Evolutionary conservation across 1,284 basidiomycete genomes (phyloP), one percentile per base, ranked within the genome.

Genomic region (Apiotrichum gracile): DNA sequence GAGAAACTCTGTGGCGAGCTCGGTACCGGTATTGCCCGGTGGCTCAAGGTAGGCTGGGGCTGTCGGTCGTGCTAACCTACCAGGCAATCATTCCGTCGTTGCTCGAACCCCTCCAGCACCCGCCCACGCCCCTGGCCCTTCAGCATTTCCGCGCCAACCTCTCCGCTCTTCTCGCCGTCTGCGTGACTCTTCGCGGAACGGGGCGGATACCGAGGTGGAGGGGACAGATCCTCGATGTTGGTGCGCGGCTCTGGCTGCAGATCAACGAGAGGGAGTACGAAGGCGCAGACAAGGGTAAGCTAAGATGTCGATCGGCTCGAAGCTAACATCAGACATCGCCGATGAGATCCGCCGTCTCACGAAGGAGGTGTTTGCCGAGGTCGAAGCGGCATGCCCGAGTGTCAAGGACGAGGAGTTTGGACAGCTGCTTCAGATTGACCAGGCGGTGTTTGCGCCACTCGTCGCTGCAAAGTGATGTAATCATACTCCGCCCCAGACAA

Each of bases 71-170:
- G 35, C 10, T 5, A 47, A 37, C 53, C 19, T 54, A 34, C 13
- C 45, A 75, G 72, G 56, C 62, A 2, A 65, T 72, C 46, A 63
- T 76, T 5, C 74, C 74, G 1, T 47, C 67, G 16, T 60, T 76
- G 1, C 62, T 75, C 12, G 61, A 66, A 8, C 71, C 72, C 1
- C 57, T 74, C 10, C 66, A 68, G 47, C 64, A 66, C 42, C 59
- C 66, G 0, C 71, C 74, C 0, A 61, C 68, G n/a, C 51, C 62
- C 0, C 35, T 55, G 4, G 58, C 64, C 14, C 34, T 70, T 19
- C 55, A 57, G 0, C 70, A 71, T 29, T 67, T 65, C 48, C 37
- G 43, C 5, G 65, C 69, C 33, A 74, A 74, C 42, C 60, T 74
- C n/a, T 55, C 52, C 4, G 69, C 71, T 2, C 55, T 76, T 3